Percentiles rank a stretch among this genome's conserved stretches.
These are phyloP conservation scores for Albifimbria verrucaria DNA, from an alignment of 2,329 filamentous ascomycete species.

Conservation along the genomic window DNA sequence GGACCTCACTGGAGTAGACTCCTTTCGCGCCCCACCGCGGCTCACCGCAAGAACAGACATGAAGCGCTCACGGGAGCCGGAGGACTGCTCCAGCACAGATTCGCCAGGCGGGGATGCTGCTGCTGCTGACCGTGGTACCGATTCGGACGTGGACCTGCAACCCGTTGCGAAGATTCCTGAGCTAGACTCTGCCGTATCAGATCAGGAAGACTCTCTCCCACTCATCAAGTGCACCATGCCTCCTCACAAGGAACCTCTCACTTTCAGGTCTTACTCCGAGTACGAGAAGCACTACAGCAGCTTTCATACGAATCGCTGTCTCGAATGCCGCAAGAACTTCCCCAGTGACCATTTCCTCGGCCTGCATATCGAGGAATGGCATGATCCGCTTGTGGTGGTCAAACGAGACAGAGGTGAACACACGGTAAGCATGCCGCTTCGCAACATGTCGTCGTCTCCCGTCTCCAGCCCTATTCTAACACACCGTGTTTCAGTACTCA, in stretches of 20 bases:
- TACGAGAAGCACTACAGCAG: slow-evolving; percentile 86
- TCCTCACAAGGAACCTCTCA: slow-evolving; percentile 67
- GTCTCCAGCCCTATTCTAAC: slow-evolving; percentile 15
- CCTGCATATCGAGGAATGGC: slow-evolving; percentile 86
- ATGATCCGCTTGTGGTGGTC: slow-evolving; percentile 75
- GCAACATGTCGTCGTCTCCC: background rate
- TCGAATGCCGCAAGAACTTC: slow-evolving; percentile 82
- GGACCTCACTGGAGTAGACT: slow-evolving; percentile 11
- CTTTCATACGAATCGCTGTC: slow-evolving; percentile 78
- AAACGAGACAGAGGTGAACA: slow-evolving; percentile 78
- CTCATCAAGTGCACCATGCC: slow-evolving; percentile 80
- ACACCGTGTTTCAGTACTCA: slow-evolving; percentile 55
- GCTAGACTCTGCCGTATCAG: slow-evolving; percentile 45
- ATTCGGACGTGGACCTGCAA: slow-evolving; percentile 17
- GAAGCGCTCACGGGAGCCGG: slow-evolving; percentile 62
- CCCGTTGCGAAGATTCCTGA: slow-evolving; percentile 54
- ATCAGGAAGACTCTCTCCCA: slow-evolving; percentile 30
- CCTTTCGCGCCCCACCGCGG: slow-evolving; percentile 21
- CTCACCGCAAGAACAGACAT: slow-evolving; percentile 41
- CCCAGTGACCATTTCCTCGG: slow-evolving; percentile 77
- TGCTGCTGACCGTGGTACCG: slow-evolving; percentile 7
- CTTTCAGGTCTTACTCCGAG: slow-evolving; percentile 71
- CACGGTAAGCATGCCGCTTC: slow-evolving; percentile 55
- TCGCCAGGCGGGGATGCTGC: slow-evolving; percentile 15
- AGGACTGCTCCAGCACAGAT: slow-evolving; percentile 37